These are phyloP conservation scores for Priceomyces haplophilus DNA, from an alignment of 805 yeast species.

Conservation along the genomic window DNA sequence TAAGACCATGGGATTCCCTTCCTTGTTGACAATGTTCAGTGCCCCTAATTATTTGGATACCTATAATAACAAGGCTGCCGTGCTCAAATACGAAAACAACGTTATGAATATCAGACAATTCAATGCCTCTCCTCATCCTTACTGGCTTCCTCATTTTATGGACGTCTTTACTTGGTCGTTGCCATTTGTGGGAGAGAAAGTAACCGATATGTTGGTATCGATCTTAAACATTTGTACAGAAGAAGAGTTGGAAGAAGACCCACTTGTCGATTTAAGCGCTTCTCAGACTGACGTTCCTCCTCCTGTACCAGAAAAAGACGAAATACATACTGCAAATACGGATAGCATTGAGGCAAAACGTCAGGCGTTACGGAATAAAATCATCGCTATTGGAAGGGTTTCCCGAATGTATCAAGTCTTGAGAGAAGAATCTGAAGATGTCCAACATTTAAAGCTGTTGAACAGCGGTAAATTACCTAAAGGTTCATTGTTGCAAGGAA, in stretches of 20 bases:
- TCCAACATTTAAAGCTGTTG: constrained; percentile 69
- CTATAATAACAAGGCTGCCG: constrained; percentile 93
- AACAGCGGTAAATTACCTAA: constrained; percentile 80
- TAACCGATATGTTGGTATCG: constrained; percentile 87
- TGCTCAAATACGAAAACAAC: constrained; percentile 83
- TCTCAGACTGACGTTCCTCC: constrained; percentile 2
- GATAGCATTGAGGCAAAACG: constrained; percentile 34
- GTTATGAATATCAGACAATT: constrained; percentile 95
- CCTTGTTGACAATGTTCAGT: constrained; percentile 84
- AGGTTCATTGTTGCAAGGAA: constrained; percentile 80
- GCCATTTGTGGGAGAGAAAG: constrained; percentile 95
- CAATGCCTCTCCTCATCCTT: constrained; percentile 90
- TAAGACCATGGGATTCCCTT: constrained; percentile 80
- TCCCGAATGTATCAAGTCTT: constrained; percentile 87
- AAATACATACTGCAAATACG: constrained; percentile 5
- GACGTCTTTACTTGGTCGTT: constrained; percentile 97
- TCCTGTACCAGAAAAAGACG: constrained; percentile 3
- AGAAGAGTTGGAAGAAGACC: constrained; percentile 80
- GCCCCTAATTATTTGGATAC: constrained; percentile 95
- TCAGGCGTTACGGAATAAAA: constrained; percentile 74
- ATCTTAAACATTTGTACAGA: constrained; percentile 92
- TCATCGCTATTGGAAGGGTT: constrained; percentile 93
- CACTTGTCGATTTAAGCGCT: constrained; percentile 12
- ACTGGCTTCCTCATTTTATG: constrained; percentile 95
- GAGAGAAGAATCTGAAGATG: constrained; percentile 84